Evolutionary conservation across 805 yeast genomes (phyloP), one percentile per base, ranked within the genome.

Genomic region (Ogataea ganodermae): DNA sequence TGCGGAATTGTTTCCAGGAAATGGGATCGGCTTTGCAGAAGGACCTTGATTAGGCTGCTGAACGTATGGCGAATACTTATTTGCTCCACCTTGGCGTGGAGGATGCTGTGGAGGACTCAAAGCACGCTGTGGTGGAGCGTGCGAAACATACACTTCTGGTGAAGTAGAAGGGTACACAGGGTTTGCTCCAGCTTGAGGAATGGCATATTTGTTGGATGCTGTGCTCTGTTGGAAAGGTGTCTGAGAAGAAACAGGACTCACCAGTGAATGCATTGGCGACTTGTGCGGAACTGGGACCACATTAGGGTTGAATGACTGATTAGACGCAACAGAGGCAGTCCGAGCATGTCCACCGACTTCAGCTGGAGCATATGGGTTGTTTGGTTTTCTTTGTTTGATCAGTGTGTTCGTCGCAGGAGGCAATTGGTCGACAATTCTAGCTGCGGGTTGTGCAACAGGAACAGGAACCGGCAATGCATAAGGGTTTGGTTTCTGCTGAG

Each of bases 361-460:
- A 2, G 62, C 53, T 13, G 69, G 69, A 20, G 67, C 69, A 55
- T 63, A 63, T 5, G 68, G 67, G 36, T 65, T 64, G 9, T 59
- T 43, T 3, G 59, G 17, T 35, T 49, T 53, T 33, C 58, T 44
- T 2, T 38, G 42, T 16, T 26, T 26, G 4, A 18, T 14, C 24
- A 38, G 5, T 7, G 42, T 8, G 14, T 14, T 24, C 20, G 26
- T 23, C 13, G 30, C 7, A 22, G 44, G 23, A 2, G 44, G 44
- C 6, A 43, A 9, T 14, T 40, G 32, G 17, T 33, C 21, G 5
- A 46, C 43, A 23, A 26, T 21, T n/a, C 30, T 20, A 6, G 23
- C n/a, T 4, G 18, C 6, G n/a, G 21, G 5, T 18, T 18, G 38
- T 21, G 18, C 13, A 21, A 21, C 24, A 16, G 42, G 42, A 18